Evolutionary conservation across 192 early-diverging fungal genomes (phyloP).

Genomic region (Backusella psychrophila): DNA sequence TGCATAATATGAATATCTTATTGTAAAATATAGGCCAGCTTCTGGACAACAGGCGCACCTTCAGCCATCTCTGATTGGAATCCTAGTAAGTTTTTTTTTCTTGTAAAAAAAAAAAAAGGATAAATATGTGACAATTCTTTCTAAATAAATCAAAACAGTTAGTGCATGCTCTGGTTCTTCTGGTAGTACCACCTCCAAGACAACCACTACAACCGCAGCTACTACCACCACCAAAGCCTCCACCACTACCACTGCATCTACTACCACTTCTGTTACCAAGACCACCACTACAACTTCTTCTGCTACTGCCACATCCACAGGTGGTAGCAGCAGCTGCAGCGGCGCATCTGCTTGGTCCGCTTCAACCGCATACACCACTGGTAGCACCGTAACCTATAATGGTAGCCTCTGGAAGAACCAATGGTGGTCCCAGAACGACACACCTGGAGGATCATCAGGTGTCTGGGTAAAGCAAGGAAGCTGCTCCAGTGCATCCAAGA

Average conservation of each 20-base stretch:
- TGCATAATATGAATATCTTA: background rate
- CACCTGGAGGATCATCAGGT: slow-evolving; percentile 34
- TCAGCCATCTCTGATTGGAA: background rate
- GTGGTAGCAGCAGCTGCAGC: slow-evolving; percentile 5
- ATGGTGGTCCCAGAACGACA: slow-evolving; percentile 45
- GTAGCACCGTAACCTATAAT: slow-evolving; percentile 33
- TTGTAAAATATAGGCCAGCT: background rate
- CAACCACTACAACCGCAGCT: background rate
- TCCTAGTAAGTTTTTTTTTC: background rate
- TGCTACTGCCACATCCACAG: background rate
- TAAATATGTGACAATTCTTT: background rate
- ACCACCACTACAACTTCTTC: background rate
- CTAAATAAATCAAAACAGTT: background rate
- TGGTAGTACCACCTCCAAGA: background rate
- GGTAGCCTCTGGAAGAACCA: slow-evolving; percentile 37
- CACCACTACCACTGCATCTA: background rate
- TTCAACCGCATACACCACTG: slow-evolving; percentile 30
- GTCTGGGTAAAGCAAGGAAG: slow-evolving; percentile 37
- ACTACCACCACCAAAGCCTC: background rate
- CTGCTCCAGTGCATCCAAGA: background rate
- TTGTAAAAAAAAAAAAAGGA: background rate
- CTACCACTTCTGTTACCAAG: background rate
- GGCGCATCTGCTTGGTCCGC: slow-evolving; percentile 32
- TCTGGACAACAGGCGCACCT: background rate
- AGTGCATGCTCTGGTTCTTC: background rate